Evolutionary conservation across 768 basidiomycete species (phyloP).

Genomic region (Boletus rex-veris): DNA sequence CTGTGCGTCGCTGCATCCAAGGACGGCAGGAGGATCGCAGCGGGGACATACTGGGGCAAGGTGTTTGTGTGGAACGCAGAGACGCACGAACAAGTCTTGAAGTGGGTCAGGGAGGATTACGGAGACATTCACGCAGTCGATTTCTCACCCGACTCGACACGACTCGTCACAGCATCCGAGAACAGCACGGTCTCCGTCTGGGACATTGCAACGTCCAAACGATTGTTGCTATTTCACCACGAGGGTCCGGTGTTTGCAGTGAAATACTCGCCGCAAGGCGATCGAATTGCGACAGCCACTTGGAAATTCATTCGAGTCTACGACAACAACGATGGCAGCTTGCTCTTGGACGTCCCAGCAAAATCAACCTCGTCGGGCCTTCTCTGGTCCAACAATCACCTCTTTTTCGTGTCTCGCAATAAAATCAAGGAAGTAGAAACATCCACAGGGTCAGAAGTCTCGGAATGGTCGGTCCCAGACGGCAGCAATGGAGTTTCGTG

Average conservation of each 20-base stretch:
- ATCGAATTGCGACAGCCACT: background rate
- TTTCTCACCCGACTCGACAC: background rate
- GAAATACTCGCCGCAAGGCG: background rate
- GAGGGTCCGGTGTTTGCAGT: background rate
- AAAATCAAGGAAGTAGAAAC: background rate
- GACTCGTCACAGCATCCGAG: background rate
- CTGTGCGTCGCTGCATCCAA: background rate
- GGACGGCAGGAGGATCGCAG: background rate
- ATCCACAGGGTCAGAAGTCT: background rate
- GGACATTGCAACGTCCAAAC: background rate
- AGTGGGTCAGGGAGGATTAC: background rate
- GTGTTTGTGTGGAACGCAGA: background rate
- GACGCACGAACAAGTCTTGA: background rate
- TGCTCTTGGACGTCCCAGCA: background rate
- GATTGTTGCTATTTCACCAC: background rate
- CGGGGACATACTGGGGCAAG: background rate
- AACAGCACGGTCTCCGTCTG: background rate
- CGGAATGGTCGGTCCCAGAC: background rate
- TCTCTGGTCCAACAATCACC: background rate
- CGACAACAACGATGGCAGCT: background rate
- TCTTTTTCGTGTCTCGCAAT: background rate
- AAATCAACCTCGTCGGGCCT: background rate
- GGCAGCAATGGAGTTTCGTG: background rate
- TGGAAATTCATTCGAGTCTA: background rate
- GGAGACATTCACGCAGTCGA: background rate